A percentile compares a stretch with the other conserved stretches of the same genome.
phyloP scores from a whole-genome alignment of 306 rosid genomes.

The Cicer arietinum region DNA sequence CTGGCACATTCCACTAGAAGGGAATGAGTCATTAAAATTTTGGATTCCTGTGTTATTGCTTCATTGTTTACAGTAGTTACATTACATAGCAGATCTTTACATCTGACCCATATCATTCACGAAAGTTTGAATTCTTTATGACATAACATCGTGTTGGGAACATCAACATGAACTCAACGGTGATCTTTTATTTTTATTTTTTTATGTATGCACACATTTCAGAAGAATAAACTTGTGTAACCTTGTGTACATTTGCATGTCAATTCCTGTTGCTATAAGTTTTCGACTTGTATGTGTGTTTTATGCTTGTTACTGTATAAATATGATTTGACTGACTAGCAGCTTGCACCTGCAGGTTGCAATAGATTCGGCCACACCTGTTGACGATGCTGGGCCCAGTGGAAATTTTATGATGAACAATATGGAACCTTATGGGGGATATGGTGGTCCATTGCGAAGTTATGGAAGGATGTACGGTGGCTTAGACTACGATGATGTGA shows the following conservation, averaged over 20 bases:
- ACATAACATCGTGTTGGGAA: background rate
- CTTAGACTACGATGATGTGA: conserved; percentile 92
- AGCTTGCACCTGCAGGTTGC: conserved; percentile 57
- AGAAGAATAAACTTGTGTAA: conserved; percentile 15
- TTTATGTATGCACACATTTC: background rate
- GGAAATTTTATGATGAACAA: conserved; percentile 67
- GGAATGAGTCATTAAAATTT: conserved; percentile 17
- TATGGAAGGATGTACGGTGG: conserved; percentile 98
- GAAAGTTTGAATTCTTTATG: conserved; percentile 24
- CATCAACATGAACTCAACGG: conserved; percentile 6
- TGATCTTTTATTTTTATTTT: background rate
- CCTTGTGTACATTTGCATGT: conserved; percentile 8
- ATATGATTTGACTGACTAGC: conserved; percentile 20
- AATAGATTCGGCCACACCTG: conserved; percentile 91
- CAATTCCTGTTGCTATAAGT: background rate
- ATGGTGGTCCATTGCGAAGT: conserved; percentile 87
- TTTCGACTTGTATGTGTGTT: conserved; percentile 10
- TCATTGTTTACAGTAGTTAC: background rate
- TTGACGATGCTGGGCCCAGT: conserved; percentile 83
- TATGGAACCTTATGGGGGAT: conserved; percentile 75
- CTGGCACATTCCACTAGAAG: conserved; percentile 14
- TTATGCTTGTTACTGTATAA: background rate
- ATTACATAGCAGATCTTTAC: background rate
- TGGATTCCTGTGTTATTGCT: conserved; percentile 20
- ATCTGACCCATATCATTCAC: conserved; percentile 16